phyloP scores from a whole-genome alignment of 2,329 filamentous ascomycete species.

The Periconia macrospinosa region DNA sequence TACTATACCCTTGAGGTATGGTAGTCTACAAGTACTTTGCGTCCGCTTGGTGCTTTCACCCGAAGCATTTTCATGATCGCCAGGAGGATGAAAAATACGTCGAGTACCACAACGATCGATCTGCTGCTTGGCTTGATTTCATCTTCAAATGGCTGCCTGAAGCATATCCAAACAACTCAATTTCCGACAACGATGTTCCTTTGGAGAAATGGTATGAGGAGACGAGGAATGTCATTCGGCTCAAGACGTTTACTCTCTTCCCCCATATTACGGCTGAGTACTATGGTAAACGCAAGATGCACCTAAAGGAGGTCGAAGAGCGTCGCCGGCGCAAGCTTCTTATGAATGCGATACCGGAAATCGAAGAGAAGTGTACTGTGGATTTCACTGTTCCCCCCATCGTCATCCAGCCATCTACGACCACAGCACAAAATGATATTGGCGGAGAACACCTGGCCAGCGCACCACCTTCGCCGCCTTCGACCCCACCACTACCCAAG shows the following conservation, averaged over 20 bases:
- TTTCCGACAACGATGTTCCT: not conserved
- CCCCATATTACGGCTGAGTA: conserved; percentile 16
- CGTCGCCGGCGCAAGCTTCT: conserved; percentile 16
- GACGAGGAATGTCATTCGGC: conserved; percentile 15
- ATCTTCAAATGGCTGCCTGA: conserved; percentile 25
- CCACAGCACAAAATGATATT: too few species aligned
- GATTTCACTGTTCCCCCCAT: conserved; percentile 12
- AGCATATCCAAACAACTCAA: conserved; percentile 15
- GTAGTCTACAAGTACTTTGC: conserved; percentile 27
- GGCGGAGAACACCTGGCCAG: not conserved
- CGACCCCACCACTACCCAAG: not conserved
- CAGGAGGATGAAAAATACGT: conserved; percentile 21
- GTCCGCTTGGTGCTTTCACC: conserved; percentile 27
- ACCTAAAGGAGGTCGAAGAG: conserved; percentile 23
- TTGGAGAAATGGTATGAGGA: conserved; percentile 21
- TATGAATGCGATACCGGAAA: conserved; percentile 18
- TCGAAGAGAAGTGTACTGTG: conserved; percentile 14
- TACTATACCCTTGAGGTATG: not conserved
- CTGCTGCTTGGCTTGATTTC: conserved; percentile 21
- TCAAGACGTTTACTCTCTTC: conserved; percentile 26
- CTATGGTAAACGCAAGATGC: conserved; percentile 19
- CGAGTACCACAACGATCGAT: conserved; percentile 16
- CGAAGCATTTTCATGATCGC: conserved; percentile 22
- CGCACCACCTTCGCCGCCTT: not conserved
- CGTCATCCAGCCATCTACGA: conserved; percentile 1